Percentiles rank a stretch among this genome's conserved stretches.
phyloP scores from a whole-genome alignment of 75 land plant species.

The Pinus albicaulis region DNA sequence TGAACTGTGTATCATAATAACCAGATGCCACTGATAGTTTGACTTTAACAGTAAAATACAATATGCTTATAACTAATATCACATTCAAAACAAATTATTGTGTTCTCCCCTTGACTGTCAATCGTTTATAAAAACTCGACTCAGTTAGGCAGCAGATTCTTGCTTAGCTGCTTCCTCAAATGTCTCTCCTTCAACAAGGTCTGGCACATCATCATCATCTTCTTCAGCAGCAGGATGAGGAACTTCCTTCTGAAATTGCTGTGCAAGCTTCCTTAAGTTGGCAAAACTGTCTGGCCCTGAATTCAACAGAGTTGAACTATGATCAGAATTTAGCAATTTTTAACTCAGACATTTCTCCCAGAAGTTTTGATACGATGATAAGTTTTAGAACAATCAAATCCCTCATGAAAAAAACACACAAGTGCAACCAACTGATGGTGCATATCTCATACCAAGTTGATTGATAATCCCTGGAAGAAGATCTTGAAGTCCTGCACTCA shows the following conservation, averaged over 20 bases:
- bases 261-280: slow-evolving; percentile 65
- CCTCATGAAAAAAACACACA: neutral
- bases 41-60: neutral
- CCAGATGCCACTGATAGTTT: neutral
- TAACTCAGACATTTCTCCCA: neutral
- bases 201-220: slow-evolving; percentile 83
- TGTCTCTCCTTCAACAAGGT: slow-evolving; percentile 74
- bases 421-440: neutral
- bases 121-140: neutral
- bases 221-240: slow-evolving; percentile 31
- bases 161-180: slow-evolving; percentile 79
- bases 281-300: slow-evolving; percentile 80
- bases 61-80: neutral
- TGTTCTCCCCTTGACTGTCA: neutral
- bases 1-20: neutral
- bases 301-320: neutral
- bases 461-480: slow-evolving; percentile 82
- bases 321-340: neutral
- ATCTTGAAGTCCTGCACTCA: slow-evolving; percentile 66
- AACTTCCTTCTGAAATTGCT: slow-evolving; percentile 70
- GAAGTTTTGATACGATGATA: neutral
- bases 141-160: slow-evolving; percentile 9
- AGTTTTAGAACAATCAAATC: neutral
- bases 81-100: neutral
- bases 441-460: slow-evolving; percentile 60